Evolutionary conservation across 2,329 filamentous ascomycete genomes (phyloP), one percentile per base, ranked within the genome.

Genomic region (Colletotrichum kahawae): DNA sequence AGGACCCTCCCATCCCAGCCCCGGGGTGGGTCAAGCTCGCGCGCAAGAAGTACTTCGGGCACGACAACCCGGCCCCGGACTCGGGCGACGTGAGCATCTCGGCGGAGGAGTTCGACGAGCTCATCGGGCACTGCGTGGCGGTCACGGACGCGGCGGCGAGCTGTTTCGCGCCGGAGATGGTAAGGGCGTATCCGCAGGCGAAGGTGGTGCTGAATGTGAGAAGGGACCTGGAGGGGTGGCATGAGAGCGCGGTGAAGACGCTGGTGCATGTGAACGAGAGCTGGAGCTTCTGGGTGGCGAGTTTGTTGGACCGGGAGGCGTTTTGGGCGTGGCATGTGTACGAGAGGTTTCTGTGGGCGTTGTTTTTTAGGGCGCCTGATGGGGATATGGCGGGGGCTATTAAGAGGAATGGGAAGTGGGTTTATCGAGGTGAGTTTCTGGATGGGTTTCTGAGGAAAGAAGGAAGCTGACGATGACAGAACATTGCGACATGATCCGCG

Each of bases 161-260:
- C 10, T 77, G 84, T 29, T 85, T 89, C 57, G 84, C 82, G 4
- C 81, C 83, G 18, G 87, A 89, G 57, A 73, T 75, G 73, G 67
- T 75, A 2, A 10, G 64, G 12, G 73, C 73, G 29, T 75, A 75
- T 4, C 73, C 73, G 12, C 43, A 75, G 64, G 88, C 88, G 57
- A 87, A 86, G 74, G 87, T 89, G 13, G 83, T 90, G 21, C 82
- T 86, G 70, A 80, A 81, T 76, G 85, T 84, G 38, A 79, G 82
- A 8, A 78, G 82, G n/a, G 85, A 88, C 71, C 78, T 82, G 10
- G 81, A 85, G 27, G 81, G 80, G n/a, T 88, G 86, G 87, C 81
- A 83, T 77, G 71, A 77, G 51, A 85, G 83, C 66, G 67, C 80
- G 31, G 75, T 74, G 10, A 77, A 76, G 34, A 82, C 80, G 31